Conservation (phyloP, 352 stramenopile genomes). For the Paralagenidium karlingii region DNA sequence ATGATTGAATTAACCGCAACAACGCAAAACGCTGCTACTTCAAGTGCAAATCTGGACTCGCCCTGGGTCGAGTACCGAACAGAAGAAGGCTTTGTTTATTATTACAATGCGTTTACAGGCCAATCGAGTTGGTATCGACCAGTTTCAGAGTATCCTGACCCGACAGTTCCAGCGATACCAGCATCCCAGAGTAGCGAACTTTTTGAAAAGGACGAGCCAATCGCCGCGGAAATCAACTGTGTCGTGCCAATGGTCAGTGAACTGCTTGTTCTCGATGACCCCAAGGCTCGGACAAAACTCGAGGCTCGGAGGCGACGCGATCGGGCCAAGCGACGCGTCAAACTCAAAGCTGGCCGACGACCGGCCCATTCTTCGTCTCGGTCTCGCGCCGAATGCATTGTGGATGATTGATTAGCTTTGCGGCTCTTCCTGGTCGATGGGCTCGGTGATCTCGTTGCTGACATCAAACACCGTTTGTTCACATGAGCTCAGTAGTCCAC, state of each 20-base stretch:
- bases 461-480: no score
- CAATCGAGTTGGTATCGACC: conserved; percentile 41
- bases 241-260: conserved; percentile 61
- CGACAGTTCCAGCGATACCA: no score
- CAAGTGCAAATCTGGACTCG: neutral
- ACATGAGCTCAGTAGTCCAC: no score
- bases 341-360: neutral
- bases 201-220: no score
- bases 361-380: no score
- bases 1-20: neutral
- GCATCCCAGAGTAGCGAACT: neutral
- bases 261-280: conserved; percentile 47
- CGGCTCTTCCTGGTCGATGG: no score
- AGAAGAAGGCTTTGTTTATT: conserved; percentile 45
- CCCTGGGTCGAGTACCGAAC: conserved; percentile 32
- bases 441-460: no score
- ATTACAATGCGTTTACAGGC: conserved; percentile 39
- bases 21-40: conserved; percentile 1
- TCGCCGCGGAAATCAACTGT: conserved; percentile 12
- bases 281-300: conserved; percentile 35
- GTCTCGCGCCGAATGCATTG: no score
- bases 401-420: no score
- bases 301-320: conserved; percentile 26
- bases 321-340: conserved; percentile 7
- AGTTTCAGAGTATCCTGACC: neutral